Percentiles rank a stretch among this genome's conserved stretches.
Conservation (phyloP, 2,329 filamentous ascomycete species). For the Cordyceps javanica region DNA sequence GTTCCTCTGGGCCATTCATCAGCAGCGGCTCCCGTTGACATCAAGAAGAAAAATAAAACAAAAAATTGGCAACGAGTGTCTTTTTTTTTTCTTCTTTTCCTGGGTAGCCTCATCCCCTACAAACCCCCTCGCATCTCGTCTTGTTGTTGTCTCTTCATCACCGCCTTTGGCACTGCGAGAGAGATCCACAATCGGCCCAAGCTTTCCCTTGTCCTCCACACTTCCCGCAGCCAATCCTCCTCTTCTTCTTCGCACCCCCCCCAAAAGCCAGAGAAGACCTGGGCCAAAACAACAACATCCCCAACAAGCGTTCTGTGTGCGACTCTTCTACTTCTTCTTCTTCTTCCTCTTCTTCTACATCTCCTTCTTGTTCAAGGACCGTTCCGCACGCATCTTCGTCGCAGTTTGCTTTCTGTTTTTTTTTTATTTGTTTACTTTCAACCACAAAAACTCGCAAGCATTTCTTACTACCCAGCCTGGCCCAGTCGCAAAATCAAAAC, state of each 20-base stretch:
- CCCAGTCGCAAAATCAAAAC: too few species aligned
- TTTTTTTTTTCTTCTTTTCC: background rate
- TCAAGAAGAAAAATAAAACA: too few species aligned
- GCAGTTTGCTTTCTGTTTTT: background rate
- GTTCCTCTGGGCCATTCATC: too few species aligned
- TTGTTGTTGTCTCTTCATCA: constrained; percentile 6
- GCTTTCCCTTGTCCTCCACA: constrained; percentile 9
- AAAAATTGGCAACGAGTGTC: too few species aligned
- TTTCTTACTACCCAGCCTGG: background rate
- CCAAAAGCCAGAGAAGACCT: background rate
- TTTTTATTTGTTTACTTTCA: background rate
- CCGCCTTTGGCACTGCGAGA: constrained; percentile 2
- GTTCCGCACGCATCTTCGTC: too few species aligned
- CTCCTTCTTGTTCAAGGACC: too few species aligned
- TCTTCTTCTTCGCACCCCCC: background rate
- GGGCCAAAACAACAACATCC: constrained; percentile 8
- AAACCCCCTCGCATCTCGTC: background rate
- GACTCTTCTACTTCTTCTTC: background rate
- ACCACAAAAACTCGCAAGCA: background rate
- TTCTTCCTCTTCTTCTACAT: too few species aligned
- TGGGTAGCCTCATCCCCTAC: background rate
- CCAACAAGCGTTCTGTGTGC: background rate
- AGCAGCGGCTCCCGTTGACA: too few species aligned
- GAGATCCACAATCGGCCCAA: background rate
- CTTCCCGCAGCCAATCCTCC: background rate